Evolutionary conservation across 148 eudicot species (phyloP).

Genomic region (Mesembryanthemum crystallinum): DNA sequence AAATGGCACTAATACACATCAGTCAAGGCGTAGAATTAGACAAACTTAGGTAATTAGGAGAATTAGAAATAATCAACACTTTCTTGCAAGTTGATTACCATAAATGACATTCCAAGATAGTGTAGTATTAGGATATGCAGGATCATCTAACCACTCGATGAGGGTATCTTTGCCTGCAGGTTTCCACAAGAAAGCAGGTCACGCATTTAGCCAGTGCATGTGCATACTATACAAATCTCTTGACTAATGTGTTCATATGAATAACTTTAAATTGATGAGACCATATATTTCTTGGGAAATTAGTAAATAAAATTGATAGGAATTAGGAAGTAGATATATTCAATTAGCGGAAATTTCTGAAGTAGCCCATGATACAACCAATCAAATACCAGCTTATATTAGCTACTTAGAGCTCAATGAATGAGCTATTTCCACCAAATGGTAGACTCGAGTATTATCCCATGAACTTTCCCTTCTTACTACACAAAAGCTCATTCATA

Average conservation of each 20-base stretch:
- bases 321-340: not conserved
- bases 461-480: too few relatives aligned
- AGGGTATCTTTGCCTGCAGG: constrained; percentile 46
- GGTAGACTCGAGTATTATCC: too few relatives aligned
- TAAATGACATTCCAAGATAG: constrained; percentile 51
- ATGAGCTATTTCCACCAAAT: not conserved
- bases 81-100: constrained; percentile 30
- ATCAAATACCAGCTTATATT: too few relatives aligned
- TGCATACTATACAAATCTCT: not conserved
- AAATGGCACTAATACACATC: not conserved
- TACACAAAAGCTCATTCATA: too few relatives aligned
- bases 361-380: too few relatives aligned
- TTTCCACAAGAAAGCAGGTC: constrained; percentile 7
- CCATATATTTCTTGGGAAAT: too few relatives aligned
- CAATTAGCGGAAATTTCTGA: too few relatives aligned
- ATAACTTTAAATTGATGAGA: not conserved
- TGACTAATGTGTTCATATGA: not conserved
- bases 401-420: too few relatives aligned
- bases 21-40: too few relatives aligned
- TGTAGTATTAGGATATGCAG: constrained; percentile 48
- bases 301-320: not conserved
- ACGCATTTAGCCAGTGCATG: too few relatives aligned
- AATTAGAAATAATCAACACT: not conserved
- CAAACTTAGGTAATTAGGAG: not conserved
- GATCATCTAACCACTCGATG: constrained; percentile 46